Evolutionary conservation across 352 stramenopile species (phyloP).

Genomic region (Globisporangium apiculatum): DNA sequence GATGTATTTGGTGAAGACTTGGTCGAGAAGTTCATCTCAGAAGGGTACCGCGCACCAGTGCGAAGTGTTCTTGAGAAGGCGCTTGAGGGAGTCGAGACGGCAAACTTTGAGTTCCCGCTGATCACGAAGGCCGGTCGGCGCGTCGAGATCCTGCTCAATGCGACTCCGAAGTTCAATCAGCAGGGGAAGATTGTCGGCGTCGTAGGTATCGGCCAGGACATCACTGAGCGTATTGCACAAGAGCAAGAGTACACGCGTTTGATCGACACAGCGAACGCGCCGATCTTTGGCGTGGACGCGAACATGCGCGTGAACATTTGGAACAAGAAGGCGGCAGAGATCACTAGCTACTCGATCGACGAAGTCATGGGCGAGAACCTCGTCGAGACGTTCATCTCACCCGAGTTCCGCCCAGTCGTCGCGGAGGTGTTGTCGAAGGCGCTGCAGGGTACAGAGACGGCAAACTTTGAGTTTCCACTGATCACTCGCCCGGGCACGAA

Average conservation of each 20-base stretch:
- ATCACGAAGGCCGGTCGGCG: slow-evolving; percentile 60
- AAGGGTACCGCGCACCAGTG: slow-evolving; percentile 29
- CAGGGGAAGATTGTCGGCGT: slow-evolving; percentile 60
- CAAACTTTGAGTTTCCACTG: slow-evolving; percentile 88
- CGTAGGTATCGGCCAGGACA: slow-evolving; percentile 61
- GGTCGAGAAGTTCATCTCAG: slow-evolving; percentile 57
- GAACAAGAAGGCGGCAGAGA: slow-evolving; percentile 86
- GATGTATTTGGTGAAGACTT: slow-evolving; percentile 62
- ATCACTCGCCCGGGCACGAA: slow-evolving; percentile 54
- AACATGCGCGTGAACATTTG: slow-evolving; percentile 82
- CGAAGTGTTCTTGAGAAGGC: slow-evolving; percentile 30
- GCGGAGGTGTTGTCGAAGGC: slow-evolving; percentile 69
- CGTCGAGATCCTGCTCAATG: slow-evolving; percentile 74
- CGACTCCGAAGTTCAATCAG: slow-evolving; percentile 49
- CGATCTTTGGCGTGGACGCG: slow-evolving; percentile 58
- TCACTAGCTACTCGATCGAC: slow-evolving; percentile 82
- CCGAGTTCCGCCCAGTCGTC: slow-evolving; percentile 59
- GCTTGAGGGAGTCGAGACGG: slow-evolving; percentile 30
- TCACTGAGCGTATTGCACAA: slow-evolving; percentile 35
- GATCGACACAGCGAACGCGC: slow-evolving; percentile 64
- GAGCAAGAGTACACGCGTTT: slow-evolving; percentile 41
- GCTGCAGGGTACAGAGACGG: slow-evolving; percentile 64
- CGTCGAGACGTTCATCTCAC: slow-evolving; percentile 81
- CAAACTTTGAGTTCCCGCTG: slow-evolving; percentile 67
- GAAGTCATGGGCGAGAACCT: slow-evolving; percentile 85